Conservation (phyloP, 2,329 filamentous ascomycete species). For the Apiospora kogelbergensis region DNA sequence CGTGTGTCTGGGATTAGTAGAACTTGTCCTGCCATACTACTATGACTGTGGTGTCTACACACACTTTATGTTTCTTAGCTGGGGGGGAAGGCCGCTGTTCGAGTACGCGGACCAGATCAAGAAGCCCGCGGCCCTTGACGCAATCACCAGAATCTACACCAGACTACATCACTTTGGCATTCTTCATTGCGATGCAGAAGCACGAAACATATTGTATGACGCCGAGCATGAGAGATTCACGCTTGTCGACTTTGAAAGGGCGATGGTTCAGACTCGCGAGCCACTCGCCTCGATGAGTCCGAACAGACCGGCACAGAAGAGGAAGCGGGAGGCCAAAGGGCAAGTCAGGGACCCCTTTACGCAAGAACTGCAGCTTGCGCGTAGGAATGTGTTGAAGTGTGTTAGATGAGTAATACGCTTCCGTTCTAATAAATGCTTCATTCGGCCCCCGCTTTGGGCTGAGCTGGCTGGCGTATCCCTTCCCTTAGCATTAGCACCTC, state of each 20-base stretch:
- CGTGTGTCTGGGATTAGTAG: slow-evolving; percentile 33
- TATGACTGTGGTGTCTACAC: slow-evolving; percentile 29
- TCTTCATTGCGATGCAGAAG: slow-evolving; percentile 29
- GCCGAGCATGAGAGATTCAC: slow-evolving; percentile 23
- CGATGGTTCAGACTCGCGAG: slow-evolving; percentile 21
- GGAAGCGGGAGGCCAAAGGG: background rate
- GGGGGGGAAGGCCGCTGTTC: slow-evolving; percentile 26
- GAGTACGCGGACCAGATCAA: slow-evolving; percentile 11
- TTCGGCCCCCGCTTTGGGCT: no score
- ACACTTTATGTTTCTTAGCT: slow-evolving; percentile 37
- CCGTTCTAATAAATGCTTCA: no score
- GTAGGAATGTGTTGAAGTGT: background rate
- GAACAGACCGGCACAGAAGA: slow-evolving; percentile 14
- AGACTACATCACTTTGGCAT: slow-evolving; percentile 20
- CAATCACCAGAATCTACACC: slow-evolving; percentile 13
- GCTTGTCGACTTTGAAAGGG: slow-evolving; percentile 34
- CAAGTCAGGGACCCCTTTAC: background rate
- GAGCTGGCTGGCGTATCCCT: no score
- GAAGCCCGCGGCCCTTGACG: slow-evolving; percentile 13
- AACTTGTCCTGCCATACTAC: slow-evolving; percentile 31
- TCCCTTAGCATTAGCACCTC: no score
- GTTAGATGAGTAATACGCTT: background rate
- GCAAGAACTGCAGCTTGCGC: background rate
- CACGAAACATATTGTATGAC: slow-evolving; percentile 33
- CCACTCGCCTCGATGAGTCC: slow-evolving; percentile 23